Conservation (phyloP, 169 alveolate genomes). For the Cryptosporidium xiaoi region DNA sequence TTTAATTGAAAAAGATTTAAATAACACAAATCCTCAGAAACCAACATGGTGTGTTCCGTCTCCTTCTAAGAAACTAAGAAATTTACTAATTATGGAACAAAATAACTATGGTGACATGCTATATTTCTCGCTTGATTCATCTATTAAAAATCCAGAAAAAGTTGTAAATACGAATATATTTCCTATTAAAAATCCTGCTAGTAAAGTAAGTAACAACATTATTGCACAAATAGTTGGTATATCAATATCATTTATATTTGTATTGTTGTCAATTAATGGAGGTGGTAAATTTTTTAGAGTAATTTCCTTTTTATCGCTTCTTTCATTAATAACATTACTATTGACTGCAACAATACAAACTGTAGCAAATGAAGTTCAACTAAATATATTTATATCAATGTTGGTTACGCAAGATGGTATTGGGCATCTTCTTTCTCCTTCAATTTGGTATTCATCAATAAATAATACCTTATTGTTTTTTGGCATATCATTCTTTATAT, state of each 20-base stretch:
- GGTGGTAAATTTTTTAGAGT: conserved; percentile 42
- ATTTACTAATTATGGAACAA: conserved; percentile 17
- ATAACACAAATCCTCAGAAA: not conserved
- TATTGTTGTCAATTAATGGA: conserved; percentile 34
- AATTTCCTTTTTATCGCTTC: conserved; percentile 36
- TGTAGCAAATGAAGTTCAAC: conserved; percentile 60
- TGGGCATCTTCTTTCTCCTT: conserved; percentile 37
- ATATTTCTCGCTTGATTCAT: conserved; percentile 14
- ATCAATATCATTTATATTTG: conserved; percentile 7
- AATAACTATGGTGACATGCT: conserved; percentile 21
- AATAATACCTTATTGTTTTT: conserved; percentile 46
- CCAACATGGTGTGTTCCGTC: conserved; percentile 62
- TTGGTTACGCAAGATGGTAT: conserved; percentile 52
- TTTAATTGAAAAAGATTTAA: not conserved
- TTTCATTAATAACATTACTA: conserved; percentile 31
- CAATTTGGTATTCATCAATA: conserved; percentile 70
- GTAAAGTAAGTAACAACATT: conserved; percentile 7
- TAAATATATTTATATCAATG: conserved; percentile 37
- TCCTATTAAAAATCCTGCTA: conserved; percentile 35
- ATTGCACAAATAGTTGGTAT: conserved; percentile 29
- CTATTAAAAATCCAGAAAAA: conserved; percentile 2
- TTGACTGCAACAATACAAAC: conserved; percentile 58
- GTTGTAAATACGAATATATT: not conserved
- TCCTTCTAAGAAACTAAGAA: conserved; percentile 46
- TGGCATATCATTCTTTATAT: conserved; percentile 58